phyloP scores from a whole-genome alignment of 1,284 basidiomycete genomes.

The Mycosarcoma mackinlayi region DNA sequence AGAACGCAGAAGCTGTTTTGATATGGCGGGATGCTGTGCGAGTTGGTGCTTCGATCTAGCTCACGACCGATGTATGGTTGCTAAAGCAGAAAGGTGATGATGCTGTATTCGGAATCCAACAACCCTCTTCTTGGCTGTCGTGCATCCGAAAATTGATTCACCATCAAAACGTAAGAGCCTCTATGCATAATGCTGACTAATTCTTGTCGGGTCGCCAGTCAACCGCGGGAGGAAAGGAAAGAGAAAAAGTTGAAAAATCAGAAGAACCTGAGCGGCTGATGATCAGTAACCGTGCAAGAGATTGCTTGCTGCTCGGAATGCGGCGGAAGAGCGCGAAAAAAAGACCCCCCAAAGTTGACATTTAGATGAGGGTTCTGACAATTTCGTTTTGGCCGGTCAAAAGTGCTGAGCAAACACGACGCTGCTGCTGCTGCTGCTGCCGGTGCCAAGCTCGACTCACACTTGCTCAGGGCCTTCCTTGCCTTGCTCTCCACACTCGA shows the following conservation, averaged over 20 bases:
- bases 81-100: not conserved
- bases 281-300: too few relatives aligned
- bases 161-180: too few relatives aligned
- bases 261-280: slow-evolving; percentile 25
- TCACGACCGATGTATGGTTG: not conserved
- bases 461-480: too few relatives aligned
- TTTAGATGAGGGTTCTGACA: slow-evolving; percentile 15
- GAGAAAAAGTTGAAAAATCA: slow-evolving; percentile 30
- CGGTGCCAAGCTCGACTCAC: too few relatives aligned
- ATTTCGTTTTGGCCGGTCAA: not conserved
- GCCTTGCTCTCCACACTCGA: slow-evolving; percentile 1
- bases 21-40: too few relatives aligned
- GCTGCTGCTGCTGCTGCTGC: too few relatives aligned
- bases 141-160: slow-evolving; percentile 25
- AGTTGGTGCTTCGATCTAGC: too few relatives aligned
- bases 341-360: too few relatives aligned
- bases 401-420: slow-evolving; percentile 16
- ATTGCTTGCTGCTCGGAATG: slow-evolving; percentile 30
- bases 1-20: too few relatives aligned
- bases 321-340: slow-evolving; percentile 24
- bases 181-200: slow-evolving; percentile 41
- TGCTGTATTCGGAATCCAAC: too few relatives aligned
- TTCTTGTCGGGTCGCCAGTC: not conserved
- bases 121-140: too few relatives aligned
- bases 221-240: not conserved